Evolutionary conservation across 208 protist genomes (phyloP), one percentile per base, ranked within the genome.

Genomic region (Naegleria gruberi): DNA sequence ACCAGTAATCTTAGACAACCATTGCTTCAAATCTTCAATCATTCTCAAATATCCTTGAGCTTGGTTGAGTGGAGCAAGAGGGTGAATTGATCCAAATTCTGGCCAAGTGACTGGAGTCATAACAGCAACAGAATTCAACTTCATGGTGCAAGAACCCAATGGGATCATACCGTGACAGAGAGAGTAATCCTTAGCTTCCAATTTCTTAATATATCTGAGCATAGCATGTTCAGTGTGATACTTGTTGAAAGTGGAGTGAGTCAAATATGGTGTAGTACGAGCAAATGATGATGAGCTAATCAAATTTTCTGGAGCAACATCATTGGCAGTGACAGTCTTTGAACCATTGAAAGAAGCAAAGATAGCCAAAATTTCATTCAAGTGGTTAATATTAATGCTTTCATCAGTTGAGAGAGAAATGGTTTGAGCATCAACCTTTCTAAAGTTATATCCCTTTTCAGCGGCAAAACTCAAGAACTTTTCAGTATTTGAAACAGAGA

Each of bases 91-190:
- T 84, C 91, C 96, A 92, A 98, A 96, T 90, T 97, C 94, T 47
- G 96, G 95, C 97, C 97, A 99, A 65, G 96, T 97, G 46, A 99
- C 92, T 4, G 98, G 96, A 8, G 96, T 94, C 97, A 99, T 98
- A 89, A 97, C 96, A 0, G 96, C 91, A 15, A 97, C 96, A 0
- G 98, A 94, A 95, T 99, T 99, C 23, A 99, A 95, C 93, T 99
- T 99, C 98, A 99, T 99, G 6, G 98, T 99, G 92, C 98, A 99
- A 37, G 96, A 98, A 34, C 98, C 98, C 5, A 99, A 94, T 15
- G 98, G 97, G 83, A 99, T 99, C 97, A 99, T 99, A 44, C 96
- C 94, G 84, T 96, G 96, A 8, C 91, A 94, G 10, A 99, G 93
- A 17, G 96, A 96, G 40, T 99, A 93, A 92, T 99, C 98, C 92